phyloP scores from a whole-genome alignment of 2,329 filamentous ascomycete species.

The Pseudogymnoascus sp. region DNA sequence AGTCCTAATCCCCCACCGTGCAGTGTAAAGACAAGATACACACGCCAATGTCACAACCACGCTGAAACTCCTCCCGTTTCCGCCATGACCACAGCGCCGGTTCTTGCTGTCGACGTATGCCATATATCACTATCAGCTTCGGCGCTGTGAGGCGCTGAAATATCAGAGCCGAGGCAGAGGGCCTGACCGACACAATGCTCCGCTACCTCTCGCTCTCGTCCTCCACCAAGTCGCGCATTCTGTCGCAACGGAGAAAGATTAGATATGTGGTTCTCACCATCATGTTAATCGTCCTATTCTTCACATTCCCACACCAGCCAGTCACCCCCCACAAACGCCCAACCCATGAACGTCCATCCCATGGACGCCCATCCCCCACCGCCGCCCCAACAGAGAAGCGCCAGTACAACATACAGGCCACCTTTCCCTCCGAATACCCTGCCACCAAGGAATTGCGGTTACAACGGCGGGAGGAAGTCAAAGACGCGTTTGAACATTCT shows the following conservation, averaged over 20 bases:
- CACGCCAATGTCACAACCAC: not conserved
- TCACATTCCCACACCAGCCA: not conserved
- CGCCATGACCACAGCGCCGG: not conserved
- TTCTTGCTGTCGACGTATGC: not conserved
- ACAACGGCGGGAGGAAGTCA: conserved; percentile 14
- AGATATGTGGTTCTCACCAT: conserved; percentile 6
- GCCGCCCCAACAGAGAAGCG: not conserved
- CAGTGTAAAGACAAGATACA: not conserved
- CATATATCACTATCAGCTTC: not conserved
- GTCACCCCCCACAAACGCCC: not conserved
- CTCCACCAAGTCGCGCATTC: not conserved
- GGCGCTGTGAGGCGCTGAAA: not conserved
- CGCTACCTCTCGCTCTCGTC: not conserved
- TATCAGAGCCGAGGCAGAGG: not conserved
- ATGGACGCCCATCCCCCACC: not conserved
- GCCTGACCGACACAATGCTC: not conserved
- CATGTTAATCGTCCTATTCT: not conserved
- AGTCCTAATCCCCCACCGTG: not conserved
- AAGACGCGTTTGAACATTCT: conserved; percentile 17
- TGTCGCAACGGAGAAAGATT: not conserved
- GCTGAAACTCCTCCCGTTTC: not conserved
- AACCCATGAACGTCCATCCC: too few species aligned
- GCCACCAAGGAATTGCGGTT: conserved; percentile 7
- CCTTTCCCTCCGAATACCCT: conserved; percentile 9
- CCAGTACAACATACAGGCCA: conserved; percentile 9